Conservation (phyloP, 495 filamentous ascomycete genomes). For the Neurospora sp. region DNA sequence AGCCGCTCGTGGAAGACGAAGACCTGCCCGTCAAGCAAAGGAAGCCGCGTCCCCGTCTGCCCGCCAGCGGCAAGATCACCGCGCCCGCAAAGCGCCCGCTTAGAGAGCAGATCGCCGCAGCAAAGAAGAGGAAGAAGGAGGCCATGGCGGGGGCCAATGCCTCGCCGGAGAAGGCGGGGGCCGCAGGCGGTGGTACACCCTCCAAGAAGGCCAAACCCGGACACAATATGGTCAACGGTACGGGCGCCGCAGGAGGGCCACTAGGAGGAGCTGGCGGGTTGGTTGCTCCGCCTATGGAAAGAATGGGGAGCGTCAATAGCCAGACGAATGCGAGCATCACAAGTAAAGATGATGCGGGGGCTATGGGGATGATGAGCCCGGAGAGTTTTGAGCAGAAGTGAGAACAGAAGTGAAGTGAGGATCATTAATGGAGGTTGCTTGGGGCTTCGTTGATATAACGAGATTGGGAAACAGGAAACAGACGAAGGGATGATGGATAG, state of each 20-base stretch:
- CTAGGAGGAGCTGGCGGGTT: neutral
- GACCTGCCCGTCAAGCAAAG: conserved; percentile 87
- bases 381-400: conserved; percentile 45
- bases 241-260: neutral
- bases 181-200: conserved; percentile 7
- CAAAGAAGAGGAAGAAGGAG: conserved; percentile 66
- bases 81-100: conserved; percentile 74
- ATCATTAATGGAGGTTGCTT: neutral
- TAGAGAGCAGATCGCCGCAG: conserved; percentile 59
- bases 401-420: neutral
- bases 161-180: conserved; percentile 28
- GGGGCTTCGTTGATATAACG: neutral
- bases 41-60: conserved; percentile 82
- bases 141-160: conserved; percentile 31
- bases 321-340: conserved; percentile 42
- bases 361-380: conserved; percentile 55
- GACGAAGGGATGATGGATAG: neutral
- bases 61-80: conserved; percentile 90
- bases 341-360: conserved; percentile 39
- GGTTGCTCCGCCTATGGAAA: conserved; percentile 31
- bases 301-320: conserved; percentile 40
- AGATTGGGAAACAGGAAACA: neutral
- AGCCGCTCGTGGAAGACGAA: conserved; percentile 86
- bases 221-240: neutral
- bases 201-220: conserved; percentile 29